Conservation (phyloP, 768 basidiomycete genomes). For the Podaxis sp. region DNA sequence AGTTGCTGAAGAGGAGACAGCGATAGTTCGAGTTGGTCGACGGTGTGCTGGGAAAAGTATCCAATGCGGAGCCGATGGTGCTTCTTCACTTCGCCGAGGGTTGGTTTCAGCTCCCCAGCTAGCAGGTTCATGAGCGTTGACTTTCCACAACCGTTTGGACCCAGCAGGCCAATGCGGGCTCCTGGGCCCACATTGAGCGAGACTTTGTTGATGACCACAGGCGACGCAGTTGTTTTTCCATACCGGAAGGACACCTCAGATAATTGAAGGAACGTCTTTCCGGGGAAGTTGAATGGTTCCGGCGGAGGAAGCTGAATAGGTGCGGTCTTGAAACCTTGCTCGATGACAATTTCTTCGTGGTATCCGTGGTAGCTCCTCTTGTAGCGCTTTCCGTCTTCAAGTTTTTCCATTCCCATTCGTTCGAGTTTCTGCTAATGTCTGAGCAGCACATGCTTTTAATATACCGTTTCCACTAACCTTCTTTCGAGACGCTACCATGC, state of each 20-base stretch:
- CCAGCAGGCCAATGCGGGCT: slow-evolving; percentile 28
- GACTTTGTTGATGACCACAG: slow-evolving; percentile 27
- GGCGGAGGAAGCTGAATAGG: slow-evolving; percentile 31
- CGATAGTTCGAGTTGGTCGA: slow-evolving; percentile 45
- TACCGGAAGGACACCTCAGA: slow-evolving; percentile 32
- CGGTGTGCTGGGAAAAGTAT: slow-evolving; percentile 62
- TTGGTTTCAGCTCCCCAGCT: slow-evolving; percentile 39
- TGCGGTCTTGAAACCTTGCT: slow-evolving; percentile 32
- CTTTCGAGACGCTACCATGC: slow-evolving; percentile 53
- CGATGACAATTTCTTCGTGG: slow-evolving; percentile 32
- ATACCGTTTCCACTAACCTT: slow-evolving; percentile 29
- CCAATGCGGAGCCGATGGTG: slow-evolving; percentile 56
- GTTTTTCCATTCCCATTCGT: slow-evolving; percentile 31
- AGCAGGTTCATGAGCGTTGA: slow-evolving; percentile 52
- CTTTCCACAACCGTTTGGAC: slow-evolving; percentile 54
- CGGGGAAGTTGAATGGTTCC: slow-evolving; percentile 28
- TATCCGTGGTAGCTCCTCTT: slow-evolving; percentile 31
- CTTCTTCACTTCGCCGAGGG: slow-evolving; percentile 43
- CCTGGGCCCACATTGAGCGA: slow-evolving; percentile 27
- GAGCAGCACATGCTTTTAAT: neutral
- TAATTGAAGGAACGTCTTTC: slow-evolving; percentile 30
- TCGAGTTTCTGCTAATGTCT: slow-evolving; percentile 26
- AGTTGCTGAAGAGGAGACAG: slow-evolving; percentile 28
- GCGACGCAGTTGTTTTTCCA: slow-evolving; percentile 18
- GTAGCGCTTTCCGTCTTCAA: slow-evolving; percentile 30